phyloP scores from a whole-genome alignment of 1,139 yeast genomes.

The Yamadazyma dushanensis region DNA sequence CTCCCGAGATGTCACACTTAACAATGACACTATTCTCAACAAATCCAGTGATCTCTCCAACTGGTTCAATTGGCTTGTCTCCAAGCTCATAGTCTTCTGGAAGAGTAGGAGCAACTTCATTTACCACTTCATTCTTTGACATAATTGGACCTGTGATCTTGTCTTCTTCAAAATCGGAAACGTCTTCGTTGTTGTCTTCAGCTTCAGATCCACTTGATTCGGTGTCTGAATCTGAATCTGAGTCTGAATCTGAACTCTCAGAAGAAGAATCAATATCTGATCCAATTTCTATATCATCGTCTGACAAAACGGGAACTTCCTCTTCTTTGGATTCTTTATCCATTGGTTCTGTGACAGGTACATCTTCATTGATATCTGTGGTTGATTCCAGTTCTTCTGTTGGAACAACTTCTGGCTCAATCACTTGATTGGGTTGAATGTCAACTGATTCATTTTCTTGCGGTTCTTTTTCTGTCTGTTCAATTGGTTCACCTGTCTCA shows the following conservation, averaged over 20 bases:
- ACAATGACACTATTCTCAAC: conserved; percentile 75
- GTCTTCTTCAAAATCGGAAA: conserved; percentile 39
- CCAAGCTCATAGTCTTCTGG: conserved; percentile 68
- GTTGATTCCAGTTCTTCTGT: background rate
- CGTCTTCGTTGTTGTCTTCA: conserved; percentile 19
- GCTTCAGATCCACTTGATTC: conserved; percentile 18
- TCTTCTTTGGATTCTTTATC: conserved; percentile 1
- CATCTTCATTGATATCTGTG: background rate
- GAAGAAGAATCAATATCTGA: conserved; percentile 15
- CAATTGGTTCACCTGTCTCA: background rate
- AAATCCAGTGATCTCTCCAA: conserved; percentile 70
- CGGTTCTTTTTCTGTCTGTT: background rate
- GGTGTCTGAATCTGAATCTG: conserved; percentile 22
- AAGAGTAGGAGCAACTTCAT: conserved; percentile 66
- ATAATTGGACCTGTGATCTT: conserved; percentile 58
- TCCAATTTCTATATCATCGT: conserved; percentile 28
- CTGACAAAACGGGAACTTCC: conserved; percentile 22
- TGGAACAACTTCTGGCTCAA: too few species aligned
- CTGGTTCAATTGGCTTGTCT: conserved; percentile 64
- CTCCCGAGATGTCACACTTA: conserved; percentile 79
- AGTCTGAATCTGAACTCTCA: conserved; percentile 20
- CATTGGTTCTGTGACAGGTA: background rate
- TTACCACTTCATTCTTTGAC: conserved; percentile 74
- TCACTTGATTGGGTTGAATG: background rate
- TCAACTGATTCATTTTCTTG: background rate